Evolutionary conservation across 305 asterid species (phyloP), one percentile per base, ranked within the genome.

Genomic region (Rubia peregrina): DNA sequence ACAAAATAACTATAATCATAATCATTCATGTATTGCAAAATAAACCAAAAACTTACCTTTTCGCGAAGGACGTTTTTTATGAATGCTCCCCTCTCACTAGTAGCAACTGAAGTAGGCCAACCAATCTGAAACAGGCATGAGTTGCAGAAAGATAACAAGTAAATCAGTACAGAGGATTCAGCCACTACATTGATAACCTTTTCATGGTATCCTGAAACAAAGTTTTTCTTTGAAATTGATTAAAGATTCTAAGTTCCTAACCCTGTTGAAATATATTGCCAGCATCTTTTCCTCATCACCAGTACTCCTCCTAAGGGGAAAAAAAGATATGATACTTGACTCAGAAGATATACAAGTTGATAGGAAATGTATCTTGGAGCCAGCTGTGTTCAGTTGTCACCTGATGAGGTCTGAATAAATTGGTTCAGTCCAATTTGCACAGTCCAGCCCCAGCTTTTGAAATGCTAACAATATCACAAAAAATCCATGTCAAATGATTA

Each of bases 371-470:
- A 61, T 21, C 51, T 53, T 3, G 17, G 21, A n/a, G 48, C 12
- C 51, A 76, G n/a, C 49, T 53, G 38, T 16, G 36, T 19, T 11
- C 65, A 65, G 40, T 74, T 69, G 89, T 59, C 69, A 90, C 98
- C 95, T 90, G 73, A 86, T 77, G 79, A 93, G 96, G 85, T 93
- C 98, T 62, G 78, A 60, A 84, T 93, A 93, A 78, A 93, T 89
- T 62, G 98, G 98, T 80, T 89, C 89, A 49, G 87, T 80, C 98
- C 98, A 93, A 83, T 91, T 93, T 13, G 98, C 98, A 83, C 96
- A 90, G 87, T 93, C 98, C 80, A 93, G 83, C 61, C 98, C 98
- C 74, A 93, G 88, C 90, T 90, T 90, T 79, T 71, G 85, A 77
- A 93, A 93, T 73, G 98, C 98, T 93, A 81, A 71, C 77, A 81